These are phyloP conservation scores for Candida chauliodis DNA, from an alignment of 805 yeast species.

Conservation along the genomic window DNA sequence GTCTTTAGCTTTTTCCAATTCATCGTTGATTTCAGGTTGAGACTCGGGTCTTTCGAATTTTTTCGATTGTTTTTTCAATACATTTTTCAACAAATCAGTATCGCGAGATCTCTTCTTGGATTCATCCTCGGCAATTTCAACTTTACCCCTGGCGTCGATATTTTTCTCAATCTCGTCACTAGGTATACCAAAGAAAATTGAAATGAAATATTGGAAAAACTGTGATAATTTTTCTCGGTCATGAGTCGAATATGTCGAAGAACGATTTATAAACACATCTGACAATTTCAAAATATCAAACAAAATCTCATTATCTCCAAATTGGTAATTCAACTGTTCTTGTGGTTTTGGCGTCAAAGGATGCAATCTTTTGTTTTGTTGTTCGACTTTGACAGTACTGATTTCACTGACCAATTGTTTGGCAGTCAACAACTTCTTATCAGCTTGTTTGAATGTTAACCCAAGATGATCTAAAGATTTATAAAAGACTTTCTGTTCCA, in stretches of 20 bases:
- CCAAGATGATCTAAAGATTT: conserved; percentile 95
- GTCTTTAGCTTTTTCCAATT: conserved; percentile 36
- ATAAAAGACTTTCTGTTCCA: conserved; percentile 91
- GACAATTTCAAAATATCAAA: conserved; percentile 70
- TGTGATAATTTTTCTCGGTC: conserved; percentile 77
- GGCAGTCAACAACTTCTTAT: conserved; percentile 84
- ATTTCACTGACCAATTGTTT: conserved; percentile 89
- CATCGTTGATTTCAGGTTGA: conserved; percentile 22
- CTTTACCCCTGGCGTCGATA: conserved; percentile 16
- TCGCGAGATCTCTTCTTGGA: conserved; percentile 52
- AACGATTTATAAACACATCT: conserved; percentile 60
- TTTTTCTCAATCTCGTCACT: conserved; percentile 44
- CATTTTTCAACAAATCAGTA: conserved; percentile 56
- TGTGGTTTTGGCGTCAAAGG: conserved; percentile 88
- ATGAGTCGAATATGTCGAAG: conserved; percentile 70
- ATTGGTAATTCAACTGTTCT: conserved; percentile 59
- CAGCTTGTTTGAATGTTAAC: conserved; percentile 93
- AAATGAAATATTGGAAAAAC: conserved; percentile 66
- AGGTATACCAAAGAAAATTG: conserved; percentile 66
- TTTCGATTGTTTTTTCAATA: conserved; percentile 50
- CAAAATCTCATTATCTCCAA: conserved; percentile 65
- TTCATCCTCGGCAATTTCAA: conserved; percentile 13
- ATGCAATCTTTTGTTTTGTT: conserved; percentile 77
- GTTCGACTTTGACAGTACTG: conserved; percentile 88
- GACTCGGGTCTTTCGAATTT: conserved; percentile 34